These are phyloP conservation scores for Phytophthora niederhauseri DNA, from an alignment of 352 stramenopile genomes.

Conservation along the genomic window DNA sequence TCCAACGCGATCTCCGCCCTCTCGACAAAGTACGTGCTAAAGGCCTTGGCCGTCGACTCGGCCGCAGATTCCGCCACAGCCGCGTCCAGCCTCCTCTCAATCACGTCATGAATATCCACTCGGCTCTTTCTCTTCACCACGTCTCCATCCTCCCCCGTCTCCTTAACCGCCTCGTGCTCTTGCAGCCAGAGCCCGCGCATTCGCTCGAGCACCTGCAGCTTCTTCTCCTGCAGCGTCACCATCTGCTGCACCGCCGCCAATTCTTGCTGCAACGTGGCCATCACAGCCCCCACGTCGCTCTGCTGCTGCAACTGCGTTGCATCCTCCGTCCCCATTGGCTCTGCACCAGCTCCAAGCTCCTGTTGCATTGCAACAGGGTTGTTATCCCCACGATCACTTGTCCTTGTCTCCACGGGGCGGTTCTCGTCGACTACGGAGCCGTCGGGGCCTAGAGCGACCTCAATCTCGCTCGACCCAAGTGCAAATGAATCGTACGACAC, in stretches of 20 bases:
- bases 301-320: not conserved
- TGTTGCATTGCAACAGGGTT: not conserved
- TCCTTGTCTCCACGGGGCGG: not conserved
- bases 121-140: not conserved
- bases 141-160: not conserved
- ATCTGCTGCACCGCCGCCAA: constrained; percentile 43
- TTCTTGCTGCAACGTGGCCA: constrained; percentile 36
- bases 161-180: constrained; percentile 14
- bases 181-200: constrained; percentile 31
- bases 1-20: constrained; percentile 10
- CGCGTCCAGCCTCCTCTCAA: constrained; percentile 34
- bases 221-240: constrained; percentile 49
- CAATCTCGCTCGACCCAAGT: not conserved
- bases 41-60: constrained; percentile 7
- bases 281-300: not conserved
- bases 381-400: not conserved
- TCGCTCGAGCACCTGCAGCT: constrained; percentile 40
- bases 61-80: constrained; percentile 6
- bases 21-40: constrained; percentile 59
- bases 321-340: not conserved
- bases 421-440: constrained; percentile 18
- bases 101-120: constrained; percentile 8
- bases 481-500: not conserved
- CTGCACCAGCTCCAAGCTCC: not conserved
- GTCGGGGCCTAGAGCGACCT: constrained; percentile 24